phyloP scores from a whole-genome alignment of 73 alveolate genomes.

The Stentor coeruleus region DNA sequence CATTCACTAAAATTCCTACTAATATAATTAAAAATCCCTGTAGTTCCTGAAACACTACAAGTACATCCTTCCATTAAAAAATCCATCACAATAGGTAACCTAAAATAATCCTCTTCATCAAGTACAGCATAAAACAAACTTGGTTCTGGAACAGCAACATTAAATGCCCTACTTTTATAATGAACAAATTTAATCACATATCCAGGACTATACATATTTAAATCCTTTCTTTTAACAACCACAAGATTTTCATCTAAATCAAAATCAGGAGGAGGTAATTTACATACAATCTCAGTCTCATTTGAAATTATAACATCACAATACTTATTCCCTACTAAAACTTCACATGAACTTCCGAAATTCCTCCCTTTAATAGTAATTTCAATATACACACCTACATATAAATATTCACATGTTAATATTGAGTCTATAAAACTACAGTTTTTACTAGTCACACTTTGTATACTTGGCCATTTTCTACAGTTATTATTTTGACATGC shows the following conservation, averaged over 20 bases:
- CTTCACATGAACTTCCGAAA: background rate
- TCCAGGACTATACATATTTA: background rate
- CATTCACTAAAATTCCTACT: background rate
- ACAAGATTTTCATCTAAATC: background rate
- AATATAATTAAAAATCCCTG: background rate
- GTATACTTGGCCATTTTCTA: background rate
- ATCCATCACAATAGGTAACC: background rate
- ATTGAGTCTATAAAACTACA: background rate
- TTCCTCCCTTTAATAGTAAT: background rate
- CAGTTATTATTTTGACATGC: background rate
- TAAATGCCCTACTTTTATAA: background rate
- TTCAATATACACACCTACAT: background rate
- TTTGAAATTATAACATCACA: background rate
- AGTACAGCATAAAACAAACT: background rate
- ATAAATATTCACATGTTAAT: background rate
- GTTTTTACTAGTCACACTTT: background rate
- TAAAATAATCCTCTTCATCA: background rate
- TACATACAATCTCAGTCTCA: background rate
- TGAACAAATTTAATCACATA: background rate
- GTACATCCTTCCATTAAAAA: background rate
- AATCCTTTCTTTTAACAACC: background rate
- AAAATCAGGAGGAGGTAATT: background rate
- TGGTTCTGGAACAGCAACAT: background rate
- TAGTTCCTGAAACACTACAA: background rate
- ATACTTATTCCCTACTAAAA: background rate